phyloP scores from a whole-genome alignment of 208 protist genomes.

The Acanthamoeba rhysodes region DNA sequence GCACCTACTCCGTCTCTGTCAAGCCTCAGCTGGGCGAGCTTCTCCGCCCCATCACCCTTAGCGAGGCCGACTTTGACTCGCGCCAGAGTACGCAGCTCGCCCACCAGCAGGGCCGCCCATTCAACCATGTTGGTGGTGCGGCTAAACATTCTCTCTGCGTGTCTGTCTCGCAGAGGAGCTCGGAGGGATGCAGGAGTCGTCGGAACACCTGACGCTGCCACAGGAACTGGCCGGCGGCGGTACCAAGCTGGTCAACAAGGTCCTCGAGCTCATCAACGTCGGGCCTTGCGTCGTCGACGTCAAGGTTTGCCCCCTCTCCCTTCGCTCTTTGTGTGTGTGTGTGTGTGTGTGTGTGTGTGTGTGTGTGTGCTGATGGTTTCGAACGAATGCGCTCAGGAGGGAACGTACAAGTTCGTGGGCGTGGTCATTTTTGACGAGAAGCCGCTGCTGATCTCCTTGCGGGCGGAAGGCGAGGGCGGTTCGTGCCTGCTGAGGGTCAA shows the following conservation, averaged over 20 bases:
- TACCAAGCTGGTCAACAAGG: not conserved
- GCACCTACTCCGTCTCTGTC: slow-evolving; percentile 52
- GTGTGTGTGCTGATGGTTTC: not conserved
- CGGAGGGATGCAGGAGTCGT: slow-evolving; percentile 38
- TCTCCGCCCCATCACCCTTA: not conserved
- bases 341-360: not conserved
- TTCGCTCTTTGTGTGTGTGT: not conserved
- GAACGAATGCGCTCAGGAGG: not conserved
- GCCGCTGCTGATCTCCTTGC: not conserved
- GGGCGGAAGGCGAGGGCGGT: not conserved
- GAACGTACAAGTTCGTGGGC: slow-evolving; percentile 18
- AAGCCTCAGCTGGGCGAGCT: slow-evolving; percentile 19
- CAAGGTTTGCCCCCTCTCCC: not conserved
- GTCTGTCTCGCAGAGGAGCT: slow-evolving; percentile 1
- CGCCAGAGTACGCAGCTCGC: slow-evolving; percentile 20
- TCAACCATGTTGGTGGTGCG: not conserved
- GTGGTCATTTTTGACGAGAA: slow-evolving; percentile 18
- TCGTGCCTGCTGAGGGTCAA: slow-evolving; percentile 33
- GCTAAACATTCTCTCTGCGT: not conserved
- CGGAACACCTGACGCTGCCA: slow-evolving; percentile 10
- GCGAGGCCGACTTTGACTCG: slow-evolving; percentile 55
- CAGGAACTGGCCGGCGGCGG: not conserved
- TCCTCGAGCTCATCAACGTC: slow-evolving; percentile 11
- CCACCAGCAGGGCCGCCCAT: too few species aligned
- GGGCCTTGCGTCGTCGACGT: slow-evolving; percentile 6